A percentile compares a stretch with the other conserved stretches of the same genome.
Evolutionary conservation across 192 early-diverging fungal species (phyloP).

Genomic region (Pilaira anomala): DNA sequence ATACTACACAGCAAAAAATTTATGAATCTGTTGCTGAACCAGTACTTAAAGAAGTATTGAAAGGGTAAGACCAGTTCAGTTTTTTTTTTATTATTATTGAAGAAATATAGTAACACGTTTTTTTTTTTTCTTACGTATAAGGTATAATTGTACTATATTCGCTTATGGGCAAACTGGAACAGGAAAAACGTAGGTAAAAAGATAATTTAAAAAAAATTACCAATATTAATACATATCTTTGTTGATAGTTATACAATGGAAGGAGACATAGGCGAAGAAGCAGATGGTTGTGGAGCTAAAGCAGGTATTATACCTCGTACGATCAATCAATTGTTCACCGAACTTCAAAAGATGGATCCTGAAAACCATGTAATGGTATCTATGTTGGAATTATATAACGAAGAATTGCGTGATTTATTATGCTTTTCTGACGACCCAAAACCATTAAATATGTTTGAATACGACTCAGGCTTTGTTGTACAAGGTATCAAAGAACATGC

Average conservation of each 20-base stretch:
- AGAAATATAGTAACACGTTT: too few relatives aligned
- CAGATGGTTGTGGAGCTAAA: constrained; percentile 41
- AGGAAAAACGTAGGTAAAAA: constrained; percentile 94
- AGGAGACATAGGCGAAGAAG: constrained; percentile 64
- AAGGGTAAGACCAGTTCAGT: too few relatives aligned
- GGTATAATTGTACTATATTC: constrained; percentile 82
- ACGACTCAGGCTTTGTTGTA: constrained; percentile 74
- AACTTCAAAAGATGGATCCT: constrained; percentile 58
- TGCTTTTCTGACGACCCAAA: constrained; percentile 46
- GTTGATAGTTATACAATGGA: constrained; percentile 92
- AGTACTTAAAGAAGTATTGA: constrained; percentile 77
- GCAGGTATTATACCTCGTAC: constrained; percentile 93
- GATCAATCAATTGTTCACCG: constrained; percentile 74
- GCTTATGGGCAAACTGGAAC: constrained; percentile 92
- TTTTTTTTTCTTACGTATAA: too few relatives aligned
- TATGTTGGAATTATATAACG: constrained; percentile 93
- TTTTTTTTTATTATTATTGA: not conserved
- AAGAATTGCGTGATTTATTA: constrained; percentile 91
- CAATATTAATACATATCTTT: not conserved
- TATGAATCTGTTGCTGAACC: constrained; percentile 76
- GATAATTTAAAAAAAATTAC: too few relatives aligned
- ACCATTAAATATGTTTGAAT: constrained; percentile 62
- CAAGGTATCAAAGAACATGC: constrained; percentile 81
- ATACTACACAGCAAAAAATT: constrained; percentile 72
- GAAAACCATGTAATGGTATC: constrained; percentile 87